Evolutionary conservation across 148 eudicot genomes (phyloP), one percentile per base, ranked within the genome.

Genomic region (Rhododendron simsii): DNA sequence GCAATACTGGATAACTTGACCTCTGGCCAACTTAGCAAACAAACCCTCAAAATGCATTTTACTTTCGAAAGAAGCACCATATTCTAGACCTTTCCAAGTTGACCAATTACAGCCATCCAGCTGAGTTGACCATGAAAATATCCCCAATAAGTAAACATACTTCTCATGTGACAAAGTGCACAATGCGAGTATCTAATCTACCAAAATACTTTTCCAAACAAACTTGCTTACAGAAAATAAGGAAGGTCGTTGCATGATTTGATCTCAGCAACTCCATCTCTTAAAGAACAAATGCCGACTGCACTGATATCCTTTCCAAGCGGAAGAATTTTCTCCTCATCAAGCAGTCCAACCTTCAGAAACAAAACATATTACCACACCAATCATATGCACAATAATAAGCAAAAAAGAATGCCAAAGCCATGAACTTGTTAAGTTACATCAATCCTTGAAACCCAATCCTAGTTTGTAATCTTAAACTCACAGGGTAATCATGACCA

Each of bases 321-420:
- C n/a, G 96, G 96, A 86, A 96, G 98, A 83, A 96, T 86, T 90
- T 96, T 96, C 90, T 94, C 98, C 86, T 95, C 98, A 35, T 94
- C 94, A 81, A 95, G 90, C 73, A 95, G 35, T 14, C 97, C 97
- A 89, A 96, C 96, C 99, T 96, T 88, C 15, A 78, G 90, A 75
- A 41, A 48, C 57, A 81, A 41, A n/a, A 77, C 14, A 26, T 53
- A 83, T 78, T 55, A 87, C 59, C n/a, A 50, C 16, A 73, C 39
- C 63, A 84, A 50, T 73, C 65, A 69, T 73, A 57, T 84, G 21
- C 59, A 35, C 37, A 50, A 83, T 1, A 78, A 61, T 18, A 44
- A 53, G 15, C 81, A 82, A 0, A 15, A 14, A 5, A 37, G 4
- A 47, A 45, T 37, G 9, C 61, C 16, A 45, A 67, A 61, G 13